Evolutionary conservation across 495 filamentous ascomycete species (phyloP), one percentile per base, ranked within the genome.

Genomic region (Aspergillus steynii): DNA sequence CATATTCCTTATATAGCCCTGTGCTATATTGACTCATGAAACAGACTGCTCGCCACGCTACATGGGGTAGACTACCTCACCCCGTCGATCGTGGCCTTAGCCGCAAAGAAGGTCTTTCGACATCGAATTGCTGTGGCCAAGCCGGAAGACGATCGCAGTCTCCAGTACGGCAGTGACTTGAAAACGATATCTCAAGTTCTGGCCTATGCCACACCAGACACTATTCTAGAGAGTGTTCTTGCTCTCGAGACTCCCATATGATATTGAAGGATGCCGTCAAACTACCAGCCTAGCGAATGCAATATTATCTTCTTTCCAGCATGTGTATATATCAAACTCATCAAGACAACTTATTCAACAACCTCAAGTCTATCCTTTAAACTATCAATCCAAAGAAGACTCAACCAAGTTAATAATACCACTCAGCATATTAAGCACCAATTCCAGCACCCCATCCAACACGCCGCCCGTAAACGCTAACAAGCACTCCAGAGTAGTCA

Each of bases 141-240:
- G 2, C 82, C 90, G 0, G 86, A 88, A 61, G 81, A 83, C 57
- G 95, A 99, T 75, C 76, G 93, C 48, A 97, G 93, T 68, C 81
- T 96, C 76, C 92, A 96, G 70, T 99, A 95, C 83, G 95, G 95
- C 4, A 97, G 93, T 71, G 86, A 96, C 56, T 45, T 87, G 3
- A 77, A 74, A 28, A 89, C 90, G 9, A 84, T 97, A 2, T 79
- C 81, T 50, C 77, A 79, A 32, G 60, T 91, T 37, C 66, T 98
- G 27, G 84, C 85, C 20, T 87, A 86, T 25, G 75, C 95, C 7
- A 87, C 83, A 2, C 81, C 87, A 0, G 91, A 94, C 66, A 85
- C 87, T 60, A 88, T 97, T 2, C 80, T 98, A 47, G 92, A 96
- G 55, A 91, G 96, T 58, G 91, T 97, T 2, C 67, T 96, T 37